These are phyloP conservation scores for Epichloe glyceriae DNA, from an alignment of 2,329 filamentous ascomycete species.

Conservation along the genomic window DNA sequence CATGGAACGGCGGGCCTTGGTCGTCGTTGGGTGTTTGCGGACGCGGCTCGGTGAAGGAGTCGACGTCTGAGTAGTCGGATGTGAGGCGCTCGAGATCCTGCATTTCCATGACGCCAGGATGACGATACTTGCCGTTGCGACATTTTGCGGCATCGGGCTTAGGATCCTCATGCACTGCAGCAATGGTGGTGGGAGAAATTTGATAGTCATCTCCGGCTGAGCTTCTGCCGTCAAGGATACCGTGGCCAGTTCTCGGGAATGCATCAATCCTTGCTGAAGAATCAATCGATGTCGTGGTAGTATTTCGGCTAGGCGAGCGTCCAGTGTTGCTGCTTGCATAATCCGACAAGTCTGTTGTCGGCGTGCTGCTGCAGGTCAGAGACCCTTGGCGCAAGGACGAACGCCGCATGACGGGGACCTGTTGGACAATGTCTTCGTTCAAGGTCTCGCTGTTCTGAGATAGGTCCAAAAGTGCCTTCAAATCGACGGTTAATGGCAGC, in stretches of 20 bases:
- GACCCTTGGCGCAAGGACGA: slow-evolving; percentile 24
- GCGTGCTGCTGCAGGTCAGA: slow-evolving; percentile 22
- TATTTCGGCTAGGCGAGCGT: slow-evolving; percentile 29
- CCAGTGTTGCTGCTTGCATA: slow-evolving; percentile 26
- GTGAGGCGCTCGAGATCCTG: slow-evolving; percentile 6
- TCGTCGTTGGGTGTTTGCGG: slow-evolving; percentile 14
- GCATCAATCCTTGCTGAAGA: slow-evolving; percentile 8
- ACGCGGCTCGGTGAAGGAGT: slow-evolving; percentile 17
- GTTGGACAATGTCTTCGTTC: slow-evolving; percentile 2
- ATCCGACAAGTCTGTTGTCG: slow-evolving; percentile 22
- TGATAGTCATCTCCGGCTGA: neutral
- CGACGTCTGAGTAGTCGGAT: slow-evolving; percentile 17
- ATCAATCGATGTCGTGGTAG: slow-evolving; percentile 32
- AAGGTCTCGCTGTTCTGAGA: neutral
- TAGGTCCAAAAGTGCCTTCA: slow-evolving; percentile 4
- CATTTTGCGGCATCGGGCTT: neutral
- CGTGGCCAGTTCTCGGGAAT: neutral
- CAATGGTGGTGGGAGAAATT: neutral
- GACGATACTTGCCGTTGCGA: neutral
- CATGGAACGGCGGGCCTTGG: slow-evolving; percentile 24
- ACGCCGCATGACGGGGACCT: slow-evolving; percentile 2
- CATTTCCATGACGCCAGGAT: neutral
- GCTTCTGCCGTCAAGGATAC: neutral
- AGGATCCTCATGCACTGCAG: neutral
- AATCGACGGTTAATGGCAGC: slow-evolving; percentile 3